Evolutionary conservation across 2,329 filamentous ascomycete species (phyloP), one percentile per base, ranked within the genome.

Genomic region (Sarocladium oryzae): DNA sequence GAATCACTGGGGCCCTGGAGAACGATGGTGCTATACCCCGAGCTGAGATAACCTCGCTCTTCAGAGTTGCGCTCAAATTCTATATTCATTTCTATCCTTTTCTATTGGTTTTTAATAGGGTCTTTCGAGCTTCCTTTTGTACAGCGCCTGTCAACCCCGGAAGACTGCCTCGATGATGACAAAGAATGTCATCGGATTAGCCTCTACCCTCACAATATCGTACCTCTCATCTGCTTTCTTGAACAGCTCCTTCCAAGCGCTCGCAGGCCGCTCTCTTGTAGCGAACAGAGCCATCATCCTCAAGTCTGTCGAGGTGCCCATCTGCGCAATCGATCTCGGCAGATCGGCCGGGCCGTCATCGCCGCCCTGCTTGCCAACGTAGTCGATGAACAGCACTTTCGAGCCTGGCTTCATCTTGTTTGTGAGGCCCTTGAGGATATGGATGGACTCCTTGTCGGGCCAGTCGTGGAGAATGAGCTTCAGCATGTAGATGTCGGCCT

Each of bases 401-500:
- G 69, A 63, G 35, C 78, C 69, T 2, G 72, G 64, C 54, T 72
- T 68, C 55, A 79, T 56, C 26, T 70, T 67, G 1, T 75, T 71
- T 0, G 71, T 58, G 24, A 78, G 60, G 1, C 64, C 67, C 36
- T 64, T 66, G 36, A 73, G 62, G 46, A 77, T 74, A 51, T 61
- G 58, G 20, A 66, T 53, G 4, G 63, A 63, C 46, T 74, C 66
- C 21, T 65, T 62, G 51, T 79, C 75, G 0, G 75, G 69, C 75
- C 75, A 79, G 63, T 80, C 76, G 60, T 81, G 78, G 15, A 82
- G 65, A 51, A 81, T 77, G 53, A 73, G 64, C 57, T 77, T 77
- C 55, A 81, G 61, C 52, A 80, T 64, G 63, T 76, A 81, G 46
- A 77, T 64, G 52, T 76, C 74, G 9, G 72, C 76, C 16, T 62